These are phyloP conservation scores for Sporobolomyces phaffii DNA, from an alignment of 768 basidiomycete genomes.

Conservation along the genomic window DNA sequence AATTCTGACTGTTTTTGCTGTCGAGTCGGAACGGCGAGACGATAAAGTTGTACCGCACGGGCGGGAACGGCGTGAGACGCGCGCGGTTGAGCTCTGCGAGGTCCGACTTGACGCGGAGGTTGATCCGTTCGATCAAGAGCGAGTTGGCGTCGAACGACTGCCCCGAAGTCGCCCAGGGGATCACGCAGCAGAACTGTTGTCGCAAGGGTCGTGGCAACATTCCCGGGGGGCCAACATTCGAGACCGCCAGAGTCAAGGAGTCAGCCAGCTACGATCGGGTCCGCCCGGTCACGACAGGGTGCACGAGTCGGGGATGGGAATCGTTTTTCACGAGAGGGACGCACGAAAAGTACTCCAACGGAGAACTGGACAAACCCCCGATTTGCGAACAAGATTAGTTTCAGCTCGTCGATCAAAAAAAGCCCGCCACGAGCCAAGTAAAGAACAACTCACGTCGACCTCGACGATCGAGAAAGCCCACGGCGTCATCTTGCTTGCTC, in stretches of 20 bases:
- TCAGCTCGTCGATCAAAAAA: no score
- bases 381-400: no score
- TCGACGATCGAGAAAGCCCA: slow-evolving; percentile 14
- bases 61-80: not conserved
- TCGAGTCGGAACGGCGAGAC: slow-evolving; percentile 13
- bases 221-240: not conserved
- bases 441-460: slow-evolving; percentile 1
- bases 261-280: no score
- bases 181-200: slow-evolving; percentile 13
- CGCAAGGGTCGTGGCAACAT: not conserved
- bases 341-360: slow-evolving; percentile 1
- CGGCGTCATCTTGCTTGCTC: slow-evolving; percentile 1
- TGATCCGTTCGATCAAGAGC: slow-evolving; percentile 9
- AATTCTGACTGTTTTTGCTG: slow-evolving; percentile 5
- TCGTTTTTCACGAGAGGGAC: no score
- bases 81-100: not conserved
- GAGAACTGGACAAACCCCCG: slow-evolving; percentile 1
- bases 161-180: slow-evolving; percentile 11
- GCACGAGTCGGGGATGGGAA: no score
- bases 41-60: slow-evolving; percentile 6
- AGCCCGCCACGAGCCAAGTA: no score
- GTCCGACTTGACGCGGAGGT: not conserved
- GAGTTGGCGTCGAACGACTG: slow-evolving; percentile 13
- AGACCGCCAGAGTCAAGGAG: not conserved
- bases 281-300: no score